Base-by-base conservation (phyloP, 2,329 filamentous ascomycete genomes). In the Sclerotinia sclerotiorum region DNA sequence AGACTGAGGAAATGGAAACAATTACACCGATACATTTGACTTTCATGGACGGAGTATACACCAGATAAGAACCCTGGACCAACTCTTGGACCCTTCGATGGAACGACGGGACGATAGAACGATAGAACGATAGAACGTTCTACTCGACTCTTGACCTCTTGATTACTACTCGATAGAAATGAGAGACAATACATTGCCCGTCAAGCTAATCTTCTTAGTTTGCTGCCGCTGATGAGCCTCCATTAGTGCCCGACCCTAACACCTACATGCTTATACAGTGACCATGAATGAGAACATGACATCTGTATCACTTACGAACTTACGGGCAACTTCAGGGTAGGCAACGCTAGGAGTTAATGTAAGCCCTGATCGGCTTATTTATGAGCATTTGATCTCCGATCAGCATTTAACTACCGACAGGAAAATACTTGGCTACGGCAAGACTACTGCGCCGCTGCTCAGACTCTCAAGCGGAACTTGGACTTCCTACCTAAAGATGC, bases 31-130 rank as follows among this genome's bases (percentile, higher is more conserved):
- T 17, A 42, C 39, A 42, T 42, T 42, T 42, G 39, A 42, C 15
- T 42, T 42, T 42, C 39, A 39, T 39, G 2, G 10, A 39, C 11
- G 3, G 19, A 29, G 29, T 29, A n/a, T 29, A 29, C 29, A 39
- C 35, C 10, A 15, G 35, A 56, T 55, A 55, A 29, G 52, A 55
- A 32, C 52, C 21, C 52, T 55, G 13, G 19, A 55, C 32, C 48
- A 29, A 35, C 13, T 13, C 5, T 29, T 49, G 58, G 29, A 51
- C 29, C 58, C 46, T 62, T 21, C 29, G 29, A 62, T 62, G 57
- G 57, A 61, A 61, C 44, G n/a, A n/a, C n/a, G n/a, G n/a, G n/a
- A n/a, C n/a, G 48, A 61, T 61, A 13, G 44, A 61, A 48, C 29
- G 27, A 39, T 39, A 11, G 39, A 61, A 48, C 44, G 48, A 61